Evolutionary conservation across 2,329 filamentous ascomycete species (phyloP).

Genomic region (Colletotrichum liriopes): DNA sequence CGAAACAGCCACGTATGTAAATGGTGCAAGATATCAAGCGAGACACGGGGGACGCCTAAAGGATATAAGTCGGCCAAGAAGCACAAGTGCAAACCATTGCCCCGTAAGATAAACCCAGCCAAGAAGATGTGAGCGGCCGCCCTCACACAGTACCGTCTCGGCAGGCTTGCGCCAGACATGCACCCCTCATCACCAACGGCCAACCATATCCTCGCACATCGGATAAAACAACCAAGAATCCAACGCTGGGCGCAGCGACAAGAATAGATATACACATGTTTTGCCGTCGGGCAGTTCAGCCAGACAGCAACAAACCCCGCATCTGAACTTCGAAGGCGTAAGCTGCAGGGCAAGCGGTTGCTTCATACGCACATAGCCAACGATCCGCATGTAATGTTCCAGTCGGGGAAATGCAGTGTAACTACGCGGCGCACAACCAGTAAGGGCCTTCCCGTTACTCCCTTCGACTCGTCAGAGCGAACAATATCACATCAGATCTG

Average conservation of each 20-base stretch:
- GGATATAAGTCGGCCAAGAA: neutral
- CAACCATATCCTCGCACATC: too few species aligned
- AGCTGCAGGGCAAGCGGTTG: neutral
- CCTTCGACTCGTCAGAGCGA: neutral
- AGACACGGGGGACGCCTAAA: neutral
- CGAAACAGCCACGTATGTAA: neutral
- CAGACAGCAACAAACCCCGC: neutral
- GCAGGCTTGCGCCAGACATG: neutral
- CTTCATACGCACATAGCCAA: neutral
- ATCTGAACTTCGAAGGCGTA: neutral
- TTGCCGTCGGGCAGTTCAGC: too few species aligned
- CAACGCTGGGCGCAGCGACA: neutral
- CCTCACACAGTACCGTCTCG: neutral
- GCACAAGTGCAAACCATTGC: neutral
- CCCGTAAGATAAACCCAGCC: neutral
- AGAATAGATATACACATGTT: too few species aligned
- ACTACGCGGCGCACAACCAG: neutral
- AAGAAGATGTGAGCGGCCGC: neutral
- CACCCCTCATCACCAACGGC: neutral
- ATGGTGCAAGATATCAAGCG: neutral
- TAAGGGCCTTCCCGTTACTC: too few species aligned
- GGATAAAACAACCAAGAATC: neutral
- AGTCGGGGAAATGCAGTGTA: neutral
- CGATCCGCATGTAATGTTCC: neutral
- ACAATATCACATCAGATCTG: neutral